Percentiles rank a stretch among this genome's conserved stretches.
Conservation (phyloP, 2,329 filamentous ascomycete species). For the Xylaria sp. region DNA sequence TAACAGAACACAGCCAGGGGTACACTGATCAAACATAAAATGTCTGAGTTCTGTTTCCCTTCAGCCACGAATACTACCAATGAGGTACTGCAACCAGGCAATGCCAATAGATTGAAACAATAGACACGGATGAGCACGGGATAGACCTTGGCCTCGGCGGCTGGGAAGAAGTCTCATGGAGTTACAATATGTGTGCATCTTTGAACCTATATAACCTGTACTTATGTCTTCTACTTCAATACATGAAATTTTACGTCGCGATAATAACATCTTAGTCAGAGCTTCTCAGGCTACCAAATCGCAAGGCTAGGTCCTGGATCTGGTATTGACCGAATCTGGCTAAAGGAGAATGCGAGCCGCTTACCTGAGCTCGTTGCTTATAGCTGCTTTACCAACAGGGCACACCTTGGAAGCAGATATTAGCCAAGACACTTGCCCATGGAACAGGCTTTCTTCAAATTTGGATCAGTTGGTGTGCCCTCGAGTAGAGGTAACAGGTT, state of each 20-base stretch:
- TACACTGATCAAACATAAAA: neutral
- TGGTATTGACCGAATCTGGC: neutral
- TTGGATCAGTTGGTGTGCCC: slow-evolving; percentile 9
- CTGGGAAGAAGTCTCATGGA: neutral
- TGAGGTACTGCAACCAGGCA: neutral
- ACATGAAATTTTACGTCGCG: neutral
- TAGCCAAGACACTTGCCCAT: slow-evolving; percentile 15
- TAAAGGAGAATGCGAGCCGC: slow-evolving; percentile 14
- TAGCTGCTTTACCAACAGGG: neutral
- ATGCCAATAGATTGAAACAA: neutral
- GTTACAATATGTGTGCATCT: neutral
- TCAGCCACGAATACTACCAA: neutral
- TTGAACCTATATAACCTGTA: neutral
- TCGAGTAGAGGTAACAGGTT: neutral
- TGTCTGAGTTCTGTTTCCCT: neutral
- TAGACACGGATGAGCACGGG: neutral
- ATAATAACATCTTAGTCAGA: neutral
- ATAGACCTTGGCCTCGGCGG: no score
- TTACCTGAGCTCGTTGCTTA: neutral
- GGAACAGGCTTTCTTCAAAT: neutral
- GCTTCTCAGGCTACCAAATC: neutral
- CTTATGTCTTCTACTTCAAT: neutral
- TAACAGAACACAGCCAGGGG: neutral
- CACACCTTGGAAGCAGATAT: slow-evolving; percentile 4
- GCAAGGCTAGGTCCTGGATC: no score